A percentile compares a stretch with the other conserved stretches of the same genome.
Conservation (phyloP, 2,329 filamentous ascomycete genomes). For the Chaetomium sp. region DNA sequence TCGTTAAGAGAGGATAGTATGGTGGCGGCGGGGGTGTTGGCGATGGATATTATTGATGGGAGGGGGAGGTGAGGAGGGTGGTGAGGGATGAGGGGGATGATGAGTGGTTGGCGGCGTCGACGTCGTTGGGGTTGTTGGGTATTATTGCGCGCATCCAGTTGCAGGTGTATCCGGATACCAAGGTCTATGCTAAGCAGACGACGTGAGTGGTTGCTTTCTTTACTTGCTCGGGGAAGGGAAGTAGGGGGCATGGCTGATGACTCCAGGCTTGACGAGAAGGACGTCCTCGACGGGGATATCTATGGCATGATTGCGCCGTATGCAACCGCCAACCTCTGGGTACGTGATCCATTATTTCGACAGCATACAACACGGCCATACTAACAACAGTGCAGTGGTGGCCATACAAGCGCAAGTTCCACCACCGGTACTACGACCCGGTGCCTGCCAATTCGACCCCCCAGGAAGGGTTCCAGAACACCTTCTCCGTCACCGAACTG, state of each 20-base stretch:
- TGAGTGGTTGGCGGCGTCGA: slow-evolving; percentile 55
- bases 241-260: slow-evolving; percentile 14
- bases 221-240: not conserved
- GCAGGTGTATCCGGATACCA: slow-evolving; percentile 53
- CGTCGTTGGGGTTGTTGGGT: slow-evolving; percentile 52
- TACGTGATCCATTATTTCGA: not conserved
- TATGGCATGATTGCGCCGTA: slow-evolving; percentile 54
- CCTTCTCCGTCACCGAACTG: slow-evolving; percentile 51
- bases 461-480: slow-evolving; percentile 55
- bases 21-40: slow-evolving; percentile 52
- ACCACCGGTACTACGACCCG: slow-evolving; percentile 56
- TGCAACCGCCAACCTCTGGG: slow-evolving; percentile 53
- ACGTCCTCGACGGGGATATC: slow-evolving; percentile 53
- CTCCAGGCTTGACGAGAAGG: slow-evolving; percentile 47
- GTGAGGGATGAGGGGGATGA: slow-evolving; percentile 48
- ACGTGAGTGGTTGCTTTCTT: slow-evolving; percentile 42
- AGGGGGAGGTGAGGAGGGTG: slow-evolving; percentile 47
- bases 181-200: slow-evolving; percentile 53
- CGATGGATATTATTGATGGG: slow-evolving; percentile 54
- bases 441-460: slow-evolving; percentile 44
- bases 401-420: slow-evolving; percentile 54
- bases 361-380: not conserved
- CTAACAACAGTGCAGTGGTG: slow-evolving; percentile 44
- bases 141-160: slow-evolving; percentile 53
- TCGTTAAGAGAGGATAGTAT: slow-evolving; percentile 52